phyloP scores from a whole-genome alignment of 83 land plant species.

The Picea mariana region DNA sequence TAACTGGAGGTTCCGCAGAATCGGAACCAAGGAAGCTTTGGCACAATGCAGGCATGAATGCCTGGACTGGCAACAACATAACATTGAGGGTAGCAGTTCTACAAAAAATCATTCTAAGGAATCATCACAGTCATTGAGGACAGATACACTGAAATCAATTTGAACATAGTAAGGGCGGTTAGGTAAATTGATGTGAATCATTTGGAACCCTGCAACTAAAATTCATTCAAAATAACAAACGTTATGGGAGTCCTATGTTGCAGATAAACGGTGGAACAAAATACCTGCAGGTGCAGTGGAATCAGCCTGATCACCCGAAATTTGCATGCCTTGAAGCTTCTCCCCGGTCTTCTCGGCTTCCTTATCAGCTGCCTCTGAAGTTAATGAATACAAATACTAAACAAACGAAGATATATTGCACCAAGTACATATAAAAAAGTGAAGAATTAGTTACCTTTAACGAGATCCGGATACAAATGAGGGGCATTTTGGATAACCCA shows the following conservation, averaged over 20 bases:
- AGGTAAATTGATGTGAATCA: background rate
- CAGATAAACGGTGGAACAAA: background rate
- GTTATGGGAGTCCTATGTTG: too few relatives aligned
- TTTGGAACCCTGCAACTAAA: background rate
- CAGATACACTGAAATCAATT: background rate
- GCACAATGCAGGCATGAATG: background rate
- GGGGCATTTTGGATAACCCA: constrained; percentile 92
- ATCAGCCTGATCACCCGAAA: constrained; percentile 51
- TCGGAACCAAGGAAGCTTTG: background rate
- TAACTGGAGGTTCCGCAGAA: background rate
- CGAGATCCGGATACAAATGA: constrained; percentile 80
- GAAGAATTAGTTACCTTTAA: constrained; percentile 49
- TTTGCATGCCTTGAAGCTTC: constrained; percentile 65
- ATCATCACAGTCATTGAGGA: background rate
- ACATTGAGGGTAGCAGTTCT: background rate
- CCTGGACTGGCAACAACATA: background rate
- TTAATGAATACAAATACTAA: constrained; percentile 11
- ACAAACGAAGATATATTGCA: background rate
- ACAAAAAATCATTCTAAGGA: too few relatives aligned
- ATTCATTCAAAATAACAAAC: too few relatives aligned
- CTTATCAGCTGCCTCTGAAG: constrained; percentile 46
- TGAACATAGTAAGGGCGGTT: background rate
- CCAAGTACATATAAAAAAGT: background rate
- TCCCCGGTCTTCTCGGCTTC: constrained; percentile 74
- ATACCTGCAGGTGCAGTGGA: constrained; percentile 34